These are phyloP conservation scores for Fraxinus angustifolia DNA, from an alignment of 305 asterid species.

Conservation along the genomic window DNA sequence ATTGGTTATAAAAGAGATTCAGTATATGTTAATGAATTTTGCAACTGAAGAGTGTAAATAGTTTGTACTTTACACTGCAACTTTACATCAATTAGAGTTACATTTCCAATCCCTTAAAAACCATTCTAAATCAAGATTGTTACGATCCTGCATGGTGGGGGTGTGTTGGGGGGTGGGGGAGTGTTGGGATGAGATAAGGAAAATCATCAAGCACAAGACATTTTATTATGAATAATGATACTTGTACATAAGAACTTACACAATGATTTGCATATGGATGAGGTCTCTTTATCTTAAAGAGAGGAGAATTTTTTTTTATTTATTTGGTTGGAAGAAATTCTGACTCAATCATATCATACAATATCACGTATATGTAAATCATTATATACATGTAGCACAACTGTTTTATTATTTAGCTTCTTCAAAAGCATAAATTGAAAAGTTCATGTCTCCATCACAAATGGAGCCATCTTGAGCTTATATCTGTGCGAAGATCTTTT, in stretches of 20 bases:
- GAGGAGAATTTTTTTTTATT: too few species aligned
- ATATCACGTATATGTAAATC: too few species aligned
- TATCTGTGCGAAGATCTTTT: neutral
- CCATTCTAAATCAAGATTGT: neutral
- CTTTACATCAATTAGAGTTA: neutral
- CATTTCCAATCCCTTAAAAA: neutral
- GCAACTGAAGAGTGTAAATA: neutral
- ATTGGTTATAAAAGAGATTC: slow-evolving; percentile 13
- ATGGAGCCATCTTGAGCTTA: neutral
- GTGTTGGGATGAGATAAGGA: too few species aligned
- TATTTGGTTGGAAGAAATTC: too few species aligned
- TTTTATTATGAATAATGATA: too few species aligned
- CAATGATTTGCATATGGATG: too few species aligned
- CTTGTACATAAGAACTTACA: too few species aligned
- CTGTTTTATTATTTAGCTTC: neutral
- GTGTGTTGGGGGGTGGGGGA: too few species aligned
- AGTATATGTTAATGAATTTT: neutral
- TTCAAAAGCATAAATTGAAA: neutral
- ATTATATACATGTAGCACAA: too few species aligned
- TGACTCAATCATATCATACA: too few species aligned
- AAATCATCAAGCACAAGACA: too few species aligned
- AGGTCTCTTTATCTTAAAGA: too few species aligned
- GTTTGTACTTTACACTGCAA: neutral
- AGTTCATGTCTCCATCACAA: neutral
- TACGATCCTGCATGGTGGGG: neutral